phyloP scores from a whole-genome alignment of 2,329 filamentous ascomycete species.

The Kalmusia sp. region DNA sequence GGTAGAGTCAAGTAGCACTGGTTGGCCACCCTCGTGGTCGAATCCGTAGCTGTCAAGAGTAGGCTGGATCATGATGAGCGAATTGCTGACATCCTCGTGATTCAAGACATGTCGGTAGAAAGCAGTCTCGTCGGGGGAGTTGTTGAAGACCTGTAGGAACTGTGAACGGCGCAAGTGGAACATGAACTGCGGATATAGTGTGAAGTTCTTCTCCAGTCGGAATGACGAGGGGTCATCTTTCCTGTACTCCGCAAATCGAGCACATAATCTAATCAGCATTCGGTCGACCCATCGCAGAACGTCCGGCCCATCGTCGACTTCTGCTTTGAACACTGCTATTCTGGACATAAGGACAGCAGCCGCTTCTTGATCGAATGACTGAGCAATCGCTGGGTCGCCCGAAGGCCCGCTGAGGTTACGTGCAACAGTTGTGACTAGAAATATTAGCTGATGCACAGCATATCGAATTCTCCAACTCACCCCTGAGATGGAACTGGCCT shows the following conservation, averaged over 20 bases:
- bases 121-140: constrained; percentile 98
- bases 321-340: constrained; percentile 98
- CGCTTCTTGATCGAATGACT: constrained; percentile 98
- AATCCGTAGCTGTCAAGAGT: constrained; percentile 97
- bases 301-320: constrained; percentile 98
- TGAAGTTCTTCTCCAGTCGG: constrained; percentile 93
- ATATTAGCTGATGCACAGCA: constrained; percentile 15
- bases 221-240: constrained; percentile 99
- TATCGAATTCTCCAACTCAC: constrained; percentile 17
- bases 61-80: constrained; percentile 97
- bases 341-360: constrained; percentile 98
- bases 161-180: constrained; percentile 97
- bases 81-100: constrained; percentile 96
- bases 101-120: constrained; percentile 98
- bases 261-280: constrained; percentile 97
- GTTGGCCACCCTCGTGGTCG: constrained; percentile 89
- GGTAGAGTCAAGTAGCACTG: constrained; percentile 94
- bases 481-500: constrained; percentile 89
- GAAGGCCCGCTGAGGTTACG: constrained; percentile 91
- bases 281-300: constrained; percentile 97
- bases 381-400: constrained; percentile 91
- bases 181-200: constrained; percentile 99
- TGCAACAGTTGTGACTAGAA: constrained; percentile 83
- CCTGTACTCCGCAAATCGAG: constrained; percentile 94
- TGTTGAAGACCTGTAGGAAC: constrained; percentile 99